These are phyloP conservation scores for Mortierella claussenii DNA, from an alignment of 192 early-diverging fungal genomes.

Conservation along the genomic window DNA sequence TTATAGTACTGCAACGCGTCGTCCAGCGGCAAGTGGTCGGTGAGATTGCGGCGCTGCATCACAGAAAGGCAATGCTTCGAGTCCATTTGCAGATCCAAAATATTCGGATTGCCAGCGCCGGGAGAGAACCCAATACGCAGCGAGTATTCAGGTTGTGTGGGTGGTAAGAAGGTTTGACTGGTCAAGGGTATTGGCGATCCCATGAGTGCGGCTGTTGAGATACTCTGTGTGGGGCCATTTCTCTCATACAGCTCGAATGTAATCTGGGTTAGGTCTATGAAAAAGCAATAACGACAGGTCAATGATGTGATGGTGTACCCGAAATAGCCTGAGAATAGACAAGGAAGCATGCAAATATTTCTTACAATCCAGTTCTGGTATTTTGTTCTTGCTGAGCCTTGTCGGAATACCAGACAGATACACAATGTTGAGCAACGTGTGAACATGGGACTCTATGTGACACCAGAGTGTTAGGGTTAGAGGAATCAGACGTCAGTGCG, in stretches of 20 bases:
- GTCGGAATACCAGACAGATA: slow-evolving; percentile 86
- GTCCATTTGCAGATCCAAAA: slow-evolving; percentile 92
- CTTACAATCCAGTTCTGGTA: slow-evolving; percentile 94
- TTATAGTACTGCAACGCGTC: slow-evolving; percentile 71
- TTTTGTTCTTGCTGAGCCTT: slow-evolving; percentile 65
- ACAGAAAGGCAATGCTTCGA: slow-evolving; percentile 77
- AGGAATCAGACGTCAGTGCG: neutral
- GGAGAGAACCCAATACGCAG: slow-evolving; percentile 89
- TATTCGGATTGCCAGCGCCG: slow-evolving; percentile 89
- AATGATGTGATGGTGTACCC: too few relatives aligned
- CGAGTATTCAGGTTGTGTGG: slow-evolving; percentile 78
- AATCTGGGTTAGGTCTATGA: slow-evolving; percentile 92
- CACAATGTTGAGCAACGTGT: slow-evolving; percentile 92
- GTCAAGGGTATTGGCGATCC: neutral
- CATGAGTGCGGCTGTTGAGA: neutral
- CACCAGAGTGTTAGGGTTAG: neutral
- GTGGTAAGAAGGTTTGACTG: neutral
- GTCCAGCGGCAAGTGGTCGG: slow-evolving; percentile 84
- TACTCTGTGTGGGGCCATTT: slow-evolving; percentile 4
- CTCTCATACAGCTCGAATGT: slow-evolving; percentile 98
- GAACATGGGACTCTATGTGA: slow-evolving; percentile 83
- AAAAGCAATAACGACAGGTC: neutral
- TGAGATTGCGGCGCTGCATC: slow-evolving; percentile 75
- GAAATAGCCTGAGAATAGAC: neutral
- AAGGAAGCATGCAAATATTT: neutral